Evolutionary conservation across 371 early-diverging fungal genomes (phyloP), one percentile per base, ranked within the genome.

Genomic region (Rhizopus arrhizus): DNA sequence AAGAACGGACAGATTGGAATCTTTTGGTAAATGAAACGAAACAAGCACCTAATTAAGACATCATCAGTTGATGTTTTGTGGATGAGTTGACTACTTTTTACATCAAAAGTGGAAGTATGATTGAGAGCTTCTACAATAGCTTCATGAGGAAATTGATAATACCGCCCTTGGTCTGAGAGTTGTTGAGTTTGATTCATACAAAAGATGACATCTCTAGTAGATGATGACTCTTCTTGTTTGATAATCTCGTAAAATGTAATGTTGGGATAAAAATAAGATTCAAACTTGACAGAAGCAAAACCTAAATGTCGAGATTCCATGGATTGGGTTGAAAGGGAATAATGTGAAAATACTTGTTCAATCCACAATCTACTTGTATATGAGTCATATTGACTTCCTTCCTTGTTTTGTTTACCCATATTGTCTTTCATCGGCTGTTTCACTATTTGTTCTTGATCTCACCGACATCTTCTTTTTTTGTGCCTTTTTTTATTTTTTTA

Each of bases 81-180:
- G 22, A 22, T 22, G 22, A 22, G 22, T 22, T 22, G 22, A 22
- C 22, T 22, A 22, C 22, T 22, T 22, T 12, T 28, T 48, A 48
- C 48, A 28, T 48, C 48, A n/a, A 48, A 48, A 8, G 28, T 48
- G 29, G 48, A 29, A 29, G 48, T n/a, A 48, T 29, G 8, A 48
- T 38, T 38, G 11, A 48, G 6, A 10, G 48, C 48, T 28, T 48
- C 48, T 8, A 48, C 48, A 29, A 48, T 48, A 64, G 42, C 57
- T 80, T 5, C 62, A 59, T 11, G 56, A 60, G 4, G 80, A 77
- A 52, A 57, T 77, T 32, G 77, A 75, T 49, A 36, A n/a, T 5
- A 49, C 62, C 12, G 45, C 53, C 5, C 3, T 52, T 9, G 59
- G 64, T 38, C 40, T 11, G 40, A 38, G 8, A 38, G 8, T 11